phyloP scores from a whole-genome alignment of 768 basidiomycete genomes.

The Tylopilus sp. region DNA sequence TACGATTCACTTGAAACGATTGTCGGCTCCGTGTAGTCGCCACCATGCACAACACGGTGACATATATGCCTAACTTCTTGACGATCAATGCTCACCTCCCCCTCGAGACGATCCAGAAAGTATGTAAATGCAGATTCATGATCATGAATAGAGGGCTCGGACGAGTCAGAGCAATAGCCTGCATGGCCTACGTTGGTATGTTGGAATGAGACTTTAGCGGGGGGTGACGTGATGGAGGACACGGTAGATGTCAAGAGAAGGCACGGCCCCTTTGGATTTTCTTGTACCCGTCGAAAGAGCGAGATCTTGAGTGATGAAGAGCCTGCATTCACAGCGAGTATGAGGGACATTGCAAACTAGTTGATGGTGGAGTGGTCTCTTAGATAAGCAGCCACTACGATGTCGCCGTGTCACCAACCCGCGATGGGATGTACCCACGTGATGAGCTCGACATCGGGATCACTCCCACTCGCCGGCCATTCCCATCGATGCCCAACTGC shows the following conservation, averaged over 20 bases:
- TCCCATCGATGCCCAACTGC: too few relatives aligned
- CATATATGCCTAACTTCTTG: conserved; percentile 53
- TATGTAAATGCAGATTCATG: conserved; percentile 62
- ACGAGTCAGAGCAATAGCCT: conserved; percentile 20
- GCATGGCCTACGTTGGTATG: not conserved
- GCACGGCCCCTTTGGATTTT: conserved; percentile 33
- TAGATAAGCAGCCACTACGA: not conserved
- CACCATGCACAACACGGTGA: conserved; percentile 87
- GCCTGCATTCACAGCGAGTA: conserved; percentile 76
- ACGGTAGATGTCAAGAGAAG: conserved; percentile 51
- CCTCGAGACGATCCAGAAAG: conserved; percentile 50
- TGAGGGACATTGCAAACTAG: conserved; percentile 32
- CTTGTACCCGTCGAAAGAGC: conserved; percentile 44
- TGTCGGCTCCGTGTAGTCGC: conserved; percentile 69
- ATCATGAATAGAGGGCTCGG: conserved; percentile 41
- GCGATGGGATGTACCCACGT: too few relatives aligned
- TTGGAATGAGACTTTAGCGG: conserved; percentile 48
- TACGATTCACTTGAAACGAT: conserved; percentile 64
- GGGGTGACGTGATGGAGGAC: conserved; percentile 55
- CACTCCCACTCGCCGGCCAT: too few relatives aligned
- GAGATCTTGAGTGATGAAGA: conserved; percentile 86
- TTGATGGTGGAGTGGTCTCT: not conserved
- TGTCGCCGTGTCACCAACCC: not conserved
- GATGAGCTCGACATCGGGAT: too few relatives aligned
- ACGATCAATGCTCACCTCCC: conserved; percentile 40